These are phyloP conservation scores for Pichia sp. DNA, from an alignment of 1,139 yeast species.

Conservation along the genomic window DNA sequence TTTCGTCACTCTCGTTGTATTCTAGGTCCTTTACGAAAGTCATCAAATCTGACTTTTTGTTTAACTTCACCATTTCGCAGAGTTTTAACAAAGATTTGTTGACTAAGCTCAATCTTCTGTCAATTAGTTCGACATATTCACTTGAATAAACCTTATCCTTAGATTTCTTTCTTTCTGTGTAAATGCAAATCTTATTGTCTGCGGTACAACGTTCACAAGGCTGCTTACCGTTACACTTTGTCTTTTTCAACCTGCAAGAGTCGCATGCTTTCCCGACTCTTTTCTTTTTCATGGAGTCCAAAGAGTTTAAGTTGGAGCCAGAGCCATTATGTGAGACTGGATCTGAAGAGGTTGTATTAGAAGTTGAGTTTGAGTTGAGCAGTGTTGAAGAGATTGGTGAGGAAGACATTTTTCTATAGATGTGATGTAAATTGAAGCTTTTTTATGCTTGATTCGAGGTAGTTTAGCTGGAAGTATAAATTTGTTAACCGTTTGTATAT, in stretches of 20 bases:
- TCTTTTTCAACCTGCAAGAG: conserved; percentile 69
- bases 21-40: conserved; percentile 22
- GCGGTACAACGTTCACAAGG: conserved; percentile 67
- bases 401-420: neutral
- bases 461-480: neutral
- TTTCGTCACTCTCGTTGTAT: conserved; percentile 23
- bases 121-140: conserved; percentile 68
- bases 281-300: conserved; percentile 45
- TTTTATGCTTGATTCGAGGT: neutral
- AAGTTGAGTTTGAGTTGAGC: conserved; percentile 2
- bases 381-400: conserved; percentile 1
- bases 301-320: neutral
- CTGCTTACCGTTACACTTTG: conserved; percentile 69
- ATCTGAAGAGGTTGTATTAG: conserved; percentile 45
- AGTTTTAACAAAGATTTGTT: conserved; percentile 49
- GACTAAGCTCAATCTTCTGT: conserved; percentile 59
- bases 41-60: conserved; percentile 23
- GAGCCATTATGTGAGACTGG: neutral
- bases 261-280: conserved; percentile 82
- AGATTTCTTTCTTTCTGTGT: conserved; percentile 60
- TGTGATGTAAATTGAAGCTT: neutral
- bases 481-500: neutral
- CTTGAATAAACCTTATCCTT: conserved; percentile 59
- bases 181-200: conserved; percentile 73
- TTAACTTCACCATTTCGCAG: conserved; percentile 35